Evolutionary conservation across 768 basidiomycete species (phyloP), one percentile per base, ranked within the genome.

Genomic region (Sarcomyxa edulis): DNA sequence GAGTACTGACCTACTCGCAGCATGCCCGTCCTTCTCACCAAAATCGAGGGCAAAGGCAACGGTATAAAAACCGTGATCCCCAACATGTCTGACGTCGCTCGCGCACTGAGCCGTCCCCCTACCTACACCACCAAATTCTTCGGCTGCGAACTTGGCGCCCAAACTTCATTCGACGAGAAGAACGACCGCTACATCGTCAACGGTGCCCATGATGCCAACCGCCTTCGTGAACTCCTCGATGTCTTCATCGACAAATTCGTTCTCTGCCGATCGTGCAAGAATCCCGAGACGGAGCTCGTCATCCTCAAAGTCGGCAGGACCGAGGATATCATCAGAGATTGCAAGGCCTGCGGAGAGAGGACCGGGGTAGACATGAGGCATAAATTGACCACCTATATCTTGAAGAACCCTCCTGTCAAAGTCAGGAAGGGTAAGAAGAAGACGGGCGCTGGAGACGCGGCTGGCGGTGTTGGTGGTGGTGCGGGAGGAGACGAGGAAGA

Each of bases 41-140:
- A 98, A 71, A 93, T 98, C 24, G 96, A 99, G 68, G 96, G 96
- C 53, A 94, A 93, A 64, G 96, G 96, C 44, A 99, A 99, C 60
- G 96, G 96, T 53, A 98, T 99, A 68, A 99, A 99, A 71, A 99
- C 96, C 32, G 94, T 99, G 56, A 68, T 97, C 38, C 94, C 94
- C 14, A 99, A 99, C 67, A 97, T 99, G 92, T 79, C 90, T 44
- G 96, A 98, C 62, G 85, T 99, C 48, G 91, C 95, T 33, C 84
- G 91, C 47, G 93, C 96, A 31, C 78, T 99, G 48, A 89, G 84
- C 54, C 85, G 96, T 42, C 95, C 95, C 43, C 87, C 96, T 19
- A 78, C 93, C 29, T 96, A 98, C 60, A 86, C 95, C 46, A 97
- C 95, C 63, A 99, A 99, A 65, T 99, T 94, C 74, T 98, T 99